Percentiles rank a stretch among this genome's conserved stretches.
These are phyloP conservation scores for Hortaea sp. DNA, from an alignment of 2,329 filamentous ascomycete species.

Conservation along the genomic window DNA sequence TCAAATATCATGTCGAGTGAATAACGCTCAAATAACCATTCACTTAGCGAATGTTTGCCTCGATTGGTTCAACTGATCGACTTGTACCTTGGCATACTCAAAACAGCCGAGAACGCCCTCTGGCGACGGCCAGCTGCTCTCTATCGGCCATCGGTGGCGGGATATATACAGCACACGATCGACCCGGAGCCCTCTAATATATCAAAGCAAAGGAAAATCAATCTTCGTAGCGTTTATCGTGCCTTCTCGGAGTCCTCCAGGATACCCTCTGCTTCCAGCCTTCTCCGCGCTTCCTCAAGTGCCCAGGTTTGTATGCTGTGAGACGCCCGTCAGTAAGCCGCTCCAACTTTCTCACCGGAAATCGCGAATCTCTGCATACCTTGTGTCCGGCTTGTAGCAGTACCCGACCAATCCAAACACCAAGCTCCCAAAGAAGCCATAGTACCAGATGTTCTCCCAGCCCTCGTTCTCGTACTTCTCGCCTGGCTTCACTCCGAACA, in stretches of 20 bases:
- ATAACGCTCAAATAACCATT: neutral
- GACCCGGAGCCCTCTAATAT: neutral
- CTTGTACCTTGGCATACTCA: neutral
- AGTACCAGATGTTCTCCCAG: constrained; percentile 82
- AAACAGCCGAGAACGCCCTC: constrained; percentile 1
- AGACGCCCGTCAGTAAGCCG: neutral
- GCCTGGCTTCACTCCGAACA: constrained; percentile 87
- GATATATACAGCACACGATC: constrained; percentile 9
- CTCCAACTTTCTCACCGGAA: no score
- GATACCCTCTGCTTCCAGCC: constrained; percentile 93
- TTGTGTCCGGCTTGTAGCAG: constrained; percentile 96
- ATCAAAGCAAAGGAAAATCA: neutral
- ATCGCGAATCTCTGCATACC: constrained; percentile 50
- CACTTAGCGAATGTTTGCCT: neutral
- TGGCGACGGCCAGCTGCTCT: constrained; percentile 4
- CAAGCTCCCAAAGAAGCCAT: constrained; percentile 73
- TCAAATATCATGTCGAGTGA: no score
- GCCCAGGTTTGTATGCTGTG: constrained; percentile 97
- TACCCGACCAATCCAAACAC: constrained; percentile 67
- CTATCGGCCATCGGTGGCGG: constrained; percentile 4
- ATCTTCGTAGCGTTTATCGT: neutral
- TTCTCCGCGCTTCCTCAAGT: constrained; percentile 86
- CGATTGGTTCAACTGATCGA: neutral
- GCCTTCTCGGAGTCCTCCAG: constrained; percentile 59
- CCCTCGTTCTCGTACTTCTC: constrained; percentile 95